Percentiles rank a stretch among this genome's conserved stretches.
Evolutionary conservation across 495 filamentous ascomycete genomes (phyloP).

Genomic region (Lichenothelia convexa): DNA sequence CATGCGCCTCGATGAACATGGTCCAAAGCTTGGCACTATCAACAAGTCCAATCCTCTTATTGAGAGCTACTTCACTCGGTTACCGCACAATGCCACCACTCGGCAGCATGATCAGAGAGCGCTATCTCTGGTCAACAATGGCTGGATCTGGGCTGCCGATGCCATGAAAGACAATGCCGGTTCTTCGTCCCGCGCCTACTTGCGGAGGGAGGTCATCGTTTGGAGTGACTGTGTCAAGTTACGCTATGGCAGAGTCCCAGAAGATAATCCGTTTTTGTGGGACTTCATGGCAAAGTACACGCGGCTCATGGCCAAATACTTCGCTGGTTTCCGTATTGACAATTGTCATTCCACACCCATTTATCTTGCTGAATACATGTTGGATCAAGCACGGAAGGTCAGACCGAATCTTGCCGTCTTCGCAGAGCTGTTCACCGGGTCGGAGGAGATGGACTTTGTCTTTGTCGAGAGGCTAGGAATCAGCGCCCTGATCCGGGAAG

Average conservation of each 20-base stretch:
- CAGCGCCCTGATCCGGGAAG: constrained; percentile 80
- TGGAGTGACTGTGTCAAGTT: constrained; percentile 99
- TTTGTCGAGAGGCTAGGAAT: constrained; percentile 86
- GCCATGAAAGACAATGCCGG: constrained; percentile 89
- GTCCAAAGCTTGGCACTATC: constrained; percentile 73
- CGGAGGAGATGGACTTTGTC: constrained; percentile 85
- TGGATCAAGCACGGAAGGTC: constrained; percentile 78
- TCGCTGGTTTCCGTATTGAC: constrained; percentile 89
- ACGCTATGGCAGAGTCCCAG: constrained; percentile 60
- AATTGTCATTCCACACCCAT: constrained; percentile 96
- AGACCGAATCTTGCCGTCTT: constrained; percentile 80
- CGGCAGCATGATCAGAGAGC: constrained; percentile 57
- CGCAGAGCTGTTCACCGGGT: constrained; percentile 92
- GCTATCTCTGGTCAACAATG: constrained; percentile 82
- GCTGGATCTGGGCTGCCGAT: constrained; percentile 97
- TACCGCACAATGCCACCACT: constrained; percentile 64
- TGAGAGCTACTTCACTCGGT: constrained; percentile 87
- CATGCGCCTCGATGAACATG: constrained; percentile 72
- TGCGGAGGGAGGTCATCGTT: constrained; percentile 86
- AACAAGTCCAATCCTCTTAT: constrained; percentile 62
- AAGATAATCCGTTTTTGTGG: constrained; percentile 91
- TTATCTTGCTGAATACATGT: constrained; percentile 78
- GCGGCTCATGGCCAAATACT: constrained; percentile 84
- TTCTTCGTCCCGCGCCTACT: constrained; percentile 68
- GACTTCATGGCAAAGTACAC: constrained; percentile 89